Conservation (phyloP, 1,139 yeast genomes). For the Suhomyces kunorum region DNA sequence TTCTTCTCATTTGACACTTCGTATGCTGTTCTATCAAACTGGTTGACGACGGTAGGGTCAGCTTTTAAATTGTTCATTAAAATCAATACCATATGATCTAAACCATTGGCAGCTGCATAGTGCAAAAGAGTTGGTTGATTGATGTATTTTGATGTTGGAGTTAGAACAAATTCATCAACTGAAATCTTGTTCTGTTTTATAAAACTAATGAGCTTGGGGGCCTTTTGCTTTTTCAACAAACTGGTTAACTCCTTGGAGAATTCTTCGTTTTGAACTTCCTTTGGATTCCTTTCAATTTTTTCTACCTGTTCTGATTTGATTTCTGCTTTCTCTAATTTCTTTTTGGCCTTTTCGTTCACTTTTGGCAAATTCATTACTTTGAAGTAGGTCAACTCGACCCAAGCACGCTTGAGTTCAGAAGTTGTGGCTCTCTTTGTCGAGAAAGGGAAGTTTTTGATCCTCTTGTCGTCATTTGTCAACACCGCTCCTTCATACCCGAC, state of each 20-base stretch:
- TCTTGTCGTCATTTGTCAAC: conserved; percentile 48
- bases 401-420: conserved; percentile 76
- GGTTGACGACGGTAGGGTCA: conserved; percentile 62
- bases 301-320: background rate
- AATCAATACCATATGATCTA: conserved; percentile 65
- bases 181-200: conserved; percentile 58
- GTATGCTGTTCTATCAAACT: conserved; percentile 62
- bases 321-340: conserved; percentile 15
- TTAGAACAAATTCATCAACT: conserved; percentile 49
- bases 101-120: conserved; percentile 70
- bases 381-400: conserved; percentile 75
- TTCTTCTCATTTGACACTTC: conserved; percentile 53
- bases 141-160: conserved; percentile 54
- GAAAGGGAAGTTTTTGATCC: conserved; percentile 76
- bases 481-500: conserved; percentile 66
- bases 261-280: conserved; percentile 33
- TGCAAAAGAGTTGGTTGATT: conserved; percentile 77
- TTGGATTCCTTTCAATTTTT: conserved; percentile 23
- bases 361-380: conserved; percentile 58
- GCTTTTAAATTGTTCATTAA: conserved; percentile 67
- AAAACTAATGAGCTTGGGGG: conserved; percentile 69
- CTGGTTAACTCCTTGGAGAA: conserved; percentile 60
- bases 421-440: conserved; percentile 88
- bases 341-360: conserved; percentile 34
- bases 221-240: conserved; percentile 70